Evolutionary conservation across 2,329 filamentous ascomycete species (phyloP), one percentile per base, ranked within the genome.

Genomic region (Xylaria sp.): DNA sequence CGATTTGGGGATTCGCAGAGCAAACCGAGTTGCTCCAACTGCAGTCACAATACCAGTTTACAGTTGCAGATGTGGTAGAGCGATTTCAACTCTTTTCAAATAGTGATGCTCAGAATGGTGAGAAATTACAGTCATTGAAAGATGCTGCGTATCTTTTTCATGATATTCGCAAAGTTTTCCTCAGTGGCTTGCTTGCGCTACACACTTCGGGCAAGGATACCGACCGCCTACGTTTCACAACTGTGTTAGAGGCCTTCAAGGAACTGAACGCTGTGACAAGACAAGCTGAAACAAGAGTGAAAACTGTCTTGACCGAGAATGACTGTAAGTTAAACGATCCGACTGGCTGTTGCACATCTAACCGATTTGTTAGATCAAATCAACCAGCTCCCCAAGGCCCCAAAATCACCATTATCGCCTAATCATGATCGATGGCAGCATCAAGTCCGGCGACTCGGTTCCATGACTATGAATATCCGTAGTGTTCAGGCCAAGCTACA

Each of bases 401-500:
- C 91, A 45, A 88, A 87, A 75, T 74, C 83, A 57, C 86, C 86
- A 58, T 74, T 90, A 29, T 90, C 91, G 1, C 92, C 94, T 1
- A 87, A 87, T n/a, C 90, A 90, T 60, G 94, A 97, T 75, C 89
- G 93, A 67, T 90, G 95, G 83, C 91, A 94, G 63, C 90, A 91
- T 61, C 95, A 97, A 77, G 87, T 97, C 65, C 90, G 93, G 67
- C 95, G 97, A 76, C 87, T 99, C 47, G 93, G 92, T 75, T 92
- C 92, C 0, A 85, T 99, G 38, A 97, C 94, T 0, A 92, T 94
- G 62, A 94, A 94, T 17, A 97, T 98, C 68, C 90, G 94, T 31
- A 92, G 93, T 11, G 85, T 99, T 55, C 95, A 98, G 79, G 96
- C 96, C 39, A 99, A 98, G 79, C 89, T 99, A 82, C 94, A 96